phyloP scores from a whole-genome alignment of 352 stramenopile species.

The Pythium angustatum region DNA sequence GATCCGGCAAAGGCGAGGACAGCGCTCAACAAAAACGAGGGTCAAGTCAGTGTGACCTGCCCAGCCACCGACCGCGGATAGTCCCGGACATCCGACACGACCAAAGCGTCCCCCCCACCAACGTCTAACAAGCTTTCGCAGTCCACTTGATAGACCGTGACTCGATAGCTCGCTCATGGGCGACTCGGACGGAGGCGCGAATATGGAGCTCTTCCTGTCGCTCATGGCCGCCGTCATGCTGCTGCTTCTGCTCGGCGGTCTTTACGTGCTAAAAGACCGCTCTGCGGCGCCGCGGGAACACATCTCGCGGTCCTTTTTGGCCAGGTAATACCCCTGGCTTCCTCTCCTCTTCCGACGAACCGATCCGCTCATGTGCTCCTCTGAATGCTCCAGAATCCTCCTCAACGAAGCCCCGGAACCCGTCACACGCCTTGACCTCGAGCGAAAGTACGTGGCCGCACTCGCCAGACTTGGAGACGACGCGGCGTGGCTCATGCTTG shows the following conservation, averaged over 20 bases:
- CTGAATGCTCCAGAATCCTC: slow-evolving; percentile 39
- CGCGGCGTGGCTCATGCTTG: too few relatives aligned
- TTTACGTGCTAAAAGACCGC: slow-evolving; percentile 67
- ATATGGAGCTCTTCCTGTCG: slow-evolving; percentile 70
- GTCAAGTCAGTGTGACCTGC: too few relatives aligned
- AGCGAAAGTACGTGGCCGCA: slow-evolving; percentile 69
- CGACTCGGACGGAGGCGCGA: slow-evolving; percentile 26
- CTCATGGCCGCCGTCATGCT: slow-evolving; percentile 70
- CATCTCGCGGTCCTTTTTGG: slow-evolving; percentile 35
- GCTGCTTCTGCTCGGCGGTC: slow-evolving; percentile 58
- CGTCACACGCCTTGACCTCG: slow-evolving; percentile 71
- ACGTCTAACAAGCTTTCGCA: too few relatives aligned
- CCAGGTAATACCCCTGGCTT: too few relatives aligned
- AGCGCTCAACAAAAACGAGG: not conserved
- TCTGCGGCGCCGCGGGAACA: slow-evolving; percentile 10
- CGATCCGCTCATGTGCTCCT: not conserved
- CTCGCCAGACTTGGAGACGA: too few relatives aligned
- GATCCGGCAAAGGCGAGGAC: not conserved
- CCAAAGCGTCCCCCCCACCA: not conserved
- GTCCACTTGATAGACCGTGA: not conserved
- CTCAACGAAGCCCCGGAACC: slow-evolving; percentile 42
- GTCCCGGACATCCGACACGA: not conserved
- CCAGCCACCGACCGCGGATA: not conserved
- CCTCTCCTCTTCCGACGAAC: too few relatives aligned
- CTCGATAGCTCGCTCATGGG: slow-evolving; percentile 13